Evolutionary conservation across 2,329 filamentous ascomycete species (phyloP).

Genomic region (Penicillium crustosum): DNA sequence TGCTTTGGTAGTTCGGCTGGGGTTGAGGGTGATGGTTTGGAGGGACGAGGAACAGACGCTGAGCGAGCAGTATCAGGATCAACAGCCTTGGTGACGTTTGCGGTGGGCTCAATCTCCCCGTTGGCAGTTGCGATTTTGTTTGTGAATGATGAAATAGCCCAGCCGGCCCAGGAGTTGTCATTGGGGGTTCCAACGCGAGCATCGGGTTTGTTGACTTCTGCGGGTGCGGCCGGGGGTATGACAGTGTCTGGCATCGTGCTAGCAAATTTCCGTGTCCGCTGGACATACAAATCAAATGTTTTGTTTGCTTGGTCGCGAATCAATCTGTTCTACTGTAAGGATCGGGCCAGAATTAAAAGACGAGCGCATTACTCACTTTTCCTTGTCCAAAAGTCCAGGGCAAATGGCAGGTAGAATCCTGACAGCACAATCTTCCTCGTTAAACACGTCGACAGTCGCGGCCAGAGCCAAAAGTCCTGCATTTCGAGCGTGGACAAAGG

Average conservation of each 20-base stretch:
- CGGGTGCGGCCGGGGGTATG: conserved; percentile 63
- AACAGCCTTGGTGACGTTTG: conserved; percentile 47
- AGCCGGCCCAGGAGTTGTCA: conserved; percentile 80
- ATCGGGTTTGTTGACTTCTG: conserved; percentile 47
- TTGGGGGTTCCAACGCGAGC: conserved; percentile 79
- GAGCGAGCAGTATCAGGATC: conserved; percentile 47
- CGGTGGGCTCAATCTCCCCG: conserved; percentile 74
- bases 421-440: conserved; percentile 81
- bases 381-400: conserved; percentile 85
- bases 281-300: conserved; percentile 81
- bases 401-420: conserved; percentile 83
- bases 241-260: conserved; percentile 76
- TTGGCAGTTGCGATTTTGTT: conserved; percentile 84
- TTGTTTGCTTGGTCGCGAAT: conserved; percentile 90
- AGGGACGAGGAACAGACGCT: conserved; percentile 51
- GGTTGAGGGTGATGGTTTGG: conserved; percentile 32
- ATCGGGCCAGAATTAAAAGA: neutral
- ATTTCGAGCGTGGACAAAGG: conserved; percentile 91
- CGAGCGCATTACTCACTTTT: conserved; percentile 59
- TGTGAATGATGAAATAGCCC: conserved; percentile 98
- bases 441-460: conserved; percentile 83
- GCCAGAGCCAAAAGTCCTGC: conserved; percentile 82
- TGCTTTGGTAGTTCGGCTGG: conserved; percentile 26
- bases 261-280: conserved; percentile 76
- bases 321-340: conserved; percentile 46